A percentile compares a stretch with the other conserved stretches of the same genome.
Conservation (phyloP, 140 eudicot genomes). For the Erigeron philadelphicus region DNA sequence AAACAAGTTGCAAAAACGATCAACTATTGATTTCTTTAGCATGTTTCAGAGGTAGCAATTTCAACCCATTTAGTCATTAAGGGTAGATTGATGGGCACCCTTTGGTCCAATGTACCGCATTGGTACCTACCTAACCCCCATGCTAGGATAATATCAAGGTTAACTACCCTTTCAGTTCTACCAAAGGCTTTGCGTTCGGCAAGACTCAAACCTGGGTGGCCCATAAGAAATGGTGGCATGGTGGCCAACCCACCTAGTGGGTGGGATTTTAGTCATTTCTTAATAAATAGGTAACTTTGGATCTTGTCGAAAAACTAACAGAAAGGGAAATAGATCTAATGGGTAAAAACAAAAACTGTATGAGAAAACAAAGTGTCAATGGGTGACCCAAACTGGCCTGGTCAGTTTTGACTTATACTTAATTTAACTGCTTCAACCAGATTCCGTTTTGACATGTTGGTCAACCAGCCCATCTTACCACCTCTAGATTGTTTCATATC, state of each 20-base stretch:
- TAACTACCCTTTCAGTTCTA: no score
- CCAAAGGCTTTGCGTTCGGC: no score
- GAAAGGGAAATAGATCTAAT: not conserved
- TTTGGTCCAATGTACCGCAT: no score
- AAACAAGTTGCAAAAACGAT: constrained; percentile 8
- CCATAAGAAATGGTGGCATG: no score
- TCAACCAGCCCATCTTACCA: not conserved
- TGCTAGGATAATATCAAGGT: no score
- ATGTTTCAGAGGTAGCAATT: not conserved
- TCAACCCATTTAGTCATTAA: not conserved
- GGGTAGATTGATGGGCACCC: not conserved
- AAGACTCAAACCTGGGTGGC: no score
- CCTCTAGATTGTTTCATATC: not conserved
- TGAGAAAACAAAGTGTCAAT: not conserved
- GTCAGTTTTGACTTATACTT: not conserved
- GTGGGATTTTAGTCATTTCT: no score
- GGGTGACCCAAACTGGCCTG: not conserved
- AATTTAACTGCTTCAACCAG: not conserved
- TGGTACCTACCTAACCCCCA: no score
- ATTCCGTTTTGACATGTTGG: not conserved
- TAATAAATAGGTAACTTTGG: not conserved
- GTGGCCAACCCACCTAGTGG: no score
- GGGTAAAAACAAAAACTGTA: not conserved
- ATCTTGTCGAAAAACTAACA: not conserved
- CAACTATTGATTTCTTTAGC: constrained; percentile 10